Base-by-base conservation (phyloP, 768 basidiomycete species). In the Kwoniella dejecticola region DNA sequence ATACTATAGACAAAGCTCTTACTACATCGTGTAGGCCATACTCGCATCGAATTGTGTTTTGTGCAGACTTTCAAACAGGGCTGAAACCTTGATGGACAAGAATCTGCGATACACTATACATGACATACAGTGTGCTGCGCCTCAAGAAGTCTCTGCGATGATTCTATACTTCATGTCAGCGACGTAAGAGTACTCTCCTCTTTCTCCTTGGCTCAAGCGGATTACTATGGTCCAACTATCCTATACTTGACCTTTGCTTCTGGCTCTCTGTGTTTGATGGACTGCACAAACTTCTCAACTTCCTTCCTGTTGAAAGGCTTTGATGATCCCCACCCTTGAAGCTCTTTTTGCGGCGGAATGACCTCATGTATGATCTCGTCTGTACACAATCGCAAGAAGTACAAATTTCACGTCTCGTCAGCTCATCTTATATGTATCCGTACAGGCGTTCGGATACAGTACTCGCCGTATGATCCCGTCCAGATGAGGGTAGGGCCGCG, bases 361-460 rank as follows among this genome's bases (percentile, higher is more conserved):
- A 26, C 13, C 26, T 48, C 46, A 48, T 48, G 27, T n/a, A 48
- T 48, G 26, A 48, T 24, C 29, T 48, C 23, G 26, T 48, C 46
- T 48, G 21, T 44, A 44, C 11, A 11, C 11, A 44, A 44, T 12
- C 6, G 42, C 21, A 11, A 10, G 6, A 6, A 21, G 42, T 6
- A 44, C 11, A 19, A 21, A 44, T 38, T n/a, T n/a, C n/a, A n/a
- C n/a, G 17, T 38, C 36, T 38, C 36, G 36, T 38, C 36, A 38
- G 36, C 36, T 38, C 8, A 38, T 8, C 36, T 38, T n/a, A 4
- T 48, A 24, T 48, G 5, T 13, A 29, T 26, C 12, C 0, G 8
- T 24, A 23, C 3, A 29, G 4, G 21, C n/a, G n/a, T n/a, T 24
- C 29, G 26, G 12, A 12, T 5, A 48, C 29, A 15, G 19, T 6